A percentile compares a stretch with the other conserved stretches of the same genome.
Conservation (phyloP, 108 stramenopile species). For the Conticribra weissflogii region DNA sequence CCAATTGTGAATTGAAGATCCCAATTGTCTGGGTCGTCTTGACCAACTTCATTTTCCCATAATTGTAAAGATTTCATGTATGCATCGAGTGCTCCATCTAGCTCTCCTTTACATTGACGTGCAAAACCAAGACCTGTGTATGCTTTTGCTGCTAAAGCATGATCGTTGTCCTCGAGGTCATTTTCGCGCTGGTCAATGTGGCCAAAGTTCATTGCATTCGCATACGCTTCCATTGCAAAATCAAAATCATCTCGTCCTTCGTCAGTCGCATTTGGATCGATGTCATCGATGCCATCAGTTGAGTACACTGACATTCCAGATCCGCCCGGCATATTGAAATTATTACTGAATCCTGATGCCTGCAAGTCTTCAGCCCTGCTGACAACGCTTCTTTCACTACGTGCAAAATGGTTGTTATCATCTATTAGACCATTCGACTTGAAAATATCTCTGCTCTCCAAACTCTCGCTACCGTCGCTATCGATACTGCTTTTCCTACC, state of each 20-base stretch:
- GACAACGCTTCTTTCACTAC: not conserved
- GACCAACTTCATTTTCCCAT: conserved; percentile 33
- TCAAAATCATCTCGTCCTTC: conserved; percentile 41
- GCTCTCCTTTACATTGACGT: conserved; percentile 38
- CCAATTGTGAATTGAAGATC: conserved; percentile 59
- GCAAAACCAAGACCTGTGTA: conserved; percentile 53
- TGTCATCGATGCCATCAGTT: conserved; percentile 34
- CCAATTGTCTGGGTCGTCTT: conserved; percentile 19
- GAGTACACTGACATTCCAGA: not conserved
- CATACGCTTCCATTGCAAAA: conserved; percentile 33
- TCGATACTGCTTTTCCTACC: too few species aligned
- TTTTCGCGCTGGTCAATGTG: conserved; percentile 24
- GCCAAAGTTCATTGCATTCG: conserved; percentile 32
- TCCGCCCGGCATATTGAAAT: not conserved
- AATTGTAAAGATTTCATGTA: conserved; percentile 38
- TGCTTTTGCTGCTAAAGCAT: conserved; percentile 37
- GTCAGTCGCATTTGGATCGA: conserved; percentile 29
- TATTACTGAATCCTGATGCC: conserved; percentile 19
- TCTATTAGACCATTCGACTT: too few species aligned
- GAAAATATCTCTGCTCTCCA: too few species aligned
- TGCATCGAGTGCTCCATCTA: conserved; percentile 36
- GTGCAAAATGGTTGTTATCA: too few species aligned
- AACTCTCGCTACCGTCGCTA: too few species aligned
- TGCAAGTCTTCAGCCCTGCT: not conserved
- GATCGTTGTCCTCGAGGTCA: conserved; percentile 22